These are phyloP conservation scores for Pichiaceae sp. DNA, from an alignment of 1,139 yeast genomes.

Conservation along the genomic window DNA sequence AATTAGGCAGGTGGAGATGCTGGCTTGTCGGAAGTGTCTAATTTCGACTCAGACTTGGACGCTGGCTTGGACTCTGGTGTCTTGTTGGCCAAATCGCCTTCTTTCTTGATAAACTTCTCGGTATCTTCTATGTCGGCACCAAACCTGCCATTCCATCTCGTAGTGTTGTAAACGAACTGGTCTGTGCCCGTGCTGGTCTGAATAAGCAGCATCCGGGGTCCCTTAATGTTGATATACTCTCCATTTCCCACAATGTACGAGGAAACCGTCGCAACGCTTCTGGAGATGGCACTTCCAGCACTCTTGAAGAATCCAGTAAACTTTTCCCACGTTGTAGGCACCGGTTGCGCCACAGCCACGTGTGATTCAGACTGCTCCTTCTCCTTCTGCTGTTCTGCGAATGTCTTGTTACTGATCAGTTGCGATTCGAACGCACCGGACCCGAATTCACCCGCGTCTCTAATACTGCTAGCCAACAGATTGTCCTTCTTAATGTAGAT, in stretches of 20 bases:
- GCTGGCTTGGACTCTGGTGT: neutral
- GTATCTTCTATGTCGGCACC: slow-evolving; percentile 6
- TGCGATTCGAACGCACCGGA: slow-evolving; percentile 6
- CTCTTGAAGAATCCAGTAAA: neutral
- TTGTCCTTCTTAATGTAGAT: slow-evolving; percentile 38
- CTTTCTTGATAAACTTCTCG: slow-evolving; percentile 19
- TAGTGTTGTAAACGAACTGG: slow-evolving; percentile 7
- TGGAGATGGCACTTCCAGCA: neutral
- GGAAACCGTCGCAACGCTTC: neutral
- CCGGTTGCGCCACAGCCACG: neutral
- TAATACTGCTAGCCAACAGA: slow-evolving; percentile 43
- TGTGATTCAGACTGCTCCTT: neutral
- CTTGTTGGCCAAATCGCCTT: slow-evolving; percentile 17
- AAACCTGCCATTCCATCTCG: slow-evolving; percentile 3
- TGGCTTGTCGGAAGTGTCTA: slow-evolving; percentile 20
- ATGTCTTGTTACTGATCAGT: slow-evolving; percentile 1
- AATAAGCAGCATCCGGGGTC: slow-evolving; percentile 47
- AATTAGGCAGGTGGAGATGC: neutral
- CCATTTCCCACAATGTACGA: slow-evolving; percentile 21
- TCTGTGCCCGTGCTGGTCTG: slow-evolving; percentile 29
- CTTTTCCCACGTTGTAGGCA: neutral
- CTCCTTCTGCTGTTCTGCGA: neutral
- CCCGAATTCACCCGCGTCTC: slow-evolving; percentile 30
- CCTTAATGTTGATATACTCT: slow-evolving; percentile 39
- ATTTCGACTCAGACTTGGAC: neutral